Base-by-base conservation (phyloP, 2,329 filamentous ascomycete genomes). In the Sporothrix pallida region DNA sequence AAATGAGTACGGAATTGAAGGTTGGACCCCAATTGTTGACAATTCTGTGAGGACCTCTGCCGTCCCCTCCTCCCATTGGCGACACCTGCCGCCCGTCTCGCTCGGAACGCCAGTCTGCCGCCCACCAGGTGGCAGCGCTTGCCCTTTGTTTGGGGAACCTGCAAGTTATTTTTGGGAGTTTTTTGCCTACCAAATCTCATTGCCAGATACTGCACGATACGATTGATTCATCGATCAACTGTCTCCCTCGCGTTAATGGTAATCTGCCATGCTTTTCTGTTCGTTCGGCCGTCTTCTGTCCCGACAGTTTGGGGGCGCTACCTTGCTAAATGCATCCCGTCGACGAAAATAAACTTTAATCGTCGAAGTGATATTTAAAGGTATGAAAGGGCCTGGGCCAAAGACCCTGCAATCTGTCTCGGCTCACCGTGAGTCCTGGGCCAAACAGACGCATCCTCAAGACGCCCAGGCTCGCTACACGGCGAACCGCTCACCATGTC, bases 321-420 rank as follows among this genome's bases (percentile, higher is more conserved):
- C 20, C 52, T 3, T 4, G 20, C n/a, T 12, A 42, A 46, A 12
- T 2, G 37, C n/a, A 9, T 68, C 12, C 46, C 23, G 65, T 52
- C 15, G 44, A 46, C 48, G 65, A 52, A 68, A 50, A 68, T 68
- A 46, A 65, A n/a, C n/a, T n/a, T n/a, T n/a, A n/a, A n/a, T n/a
- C n/a, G n/a, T n/a, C n/a, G n/a, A n/a, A n/a, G n/a, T n/a, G n/a
- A n/a, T n/a, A n/a, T n/a, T n/a, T n/a, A n/a, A n/a, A n/a, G n/a
- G n/a, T n/a, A n/a, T n/a, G n/a, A n/a, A n/a, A n/a, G n/a, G n/a
- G n/a, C n/a, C n/a, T n/a, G n/a, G n/a, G n/a, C n/a, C n/a, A n/a
- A n/a, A n/a, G n/a, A n/a, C n/a, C n/a, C n/a, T 13, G 17, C 23
- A 26, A 20, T 9, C 20, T 56, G 52, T 56, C 52, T 56, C 52